Conservation (phyloP, 805 yeast species). For the Helenozyma rhizophorensis region DNA sequence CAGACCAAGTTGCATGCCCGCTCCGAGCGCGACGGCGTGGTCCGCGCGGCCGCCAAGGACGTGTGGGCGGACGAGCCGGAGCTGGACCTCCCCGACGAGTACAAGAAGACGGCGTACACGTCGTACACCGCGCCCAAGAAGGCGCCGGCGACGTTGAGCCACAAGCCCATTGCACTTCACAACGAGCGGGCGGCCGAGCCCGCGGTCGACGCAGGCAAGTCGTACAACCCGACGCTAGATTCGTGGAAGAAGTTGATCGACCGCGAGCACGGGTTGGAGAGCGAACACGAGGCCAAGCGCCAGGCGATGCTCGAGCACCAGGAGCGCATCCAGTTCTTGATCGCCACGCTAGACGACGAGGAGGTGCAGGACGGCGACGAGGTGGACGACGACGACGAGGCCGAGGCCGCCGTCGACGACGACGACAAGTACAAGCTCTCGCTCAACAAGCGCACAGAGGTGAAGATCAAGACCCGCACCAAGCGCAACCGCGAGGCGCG, state of each 20-base stretch:
- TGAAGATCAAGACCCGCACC: constrained; percentile 69
- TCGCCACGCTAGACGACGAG: constrained; percentile 56
- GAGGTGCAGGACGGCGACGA: constrained; percentile 46
- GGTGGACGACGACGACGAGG: constrained; percentile 28
- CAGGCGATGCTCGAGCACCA: constrained; percentile 58
- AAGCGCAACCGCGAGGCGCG: constrained; percentile 70
- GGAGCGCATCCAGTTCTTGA: constrained; percentile 59
- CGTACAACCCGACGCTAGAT: constrained; percentile 84
- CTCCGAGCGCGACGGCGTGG: constrained; percentile 61
- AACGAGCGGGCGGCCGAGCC: constrained; percentile 27
- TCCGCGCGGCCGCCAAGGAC: constrained; percentile 48
- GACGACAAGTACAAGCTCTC: constrained; percentile 52
- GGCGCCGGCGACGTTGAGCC: constrained; percentile 52
- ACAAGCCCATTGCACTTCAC: constrained; percentile 50
- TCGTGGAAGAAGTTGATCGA: constrained; percentile 75
- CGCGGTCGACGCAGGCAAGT: constrained; percentile 79
- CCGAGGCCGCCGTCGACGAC: constrained; percentile 24
- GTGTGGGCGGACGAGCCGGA: constrained; percentile 57
- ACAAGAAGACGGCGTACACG: constrained; percentile 7
- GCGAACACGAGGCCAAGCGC: constrained; percentile 61
- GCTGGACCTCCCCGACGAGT: constrained; percentile 16
- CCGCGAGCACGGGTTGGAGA: constrained; percentile 62
- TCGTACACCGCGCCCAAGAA: constrained; percentile 40
- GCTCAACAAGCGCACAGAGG: constrained; percentile 62
- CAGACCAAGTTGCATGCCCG: constrained; percentile 48